Evolutionary conservation across 352 stramenopile genomes (phyloP), one percentile per base, ranked within the genome.

Genomic region (Phytopythium vexans): DNA sequence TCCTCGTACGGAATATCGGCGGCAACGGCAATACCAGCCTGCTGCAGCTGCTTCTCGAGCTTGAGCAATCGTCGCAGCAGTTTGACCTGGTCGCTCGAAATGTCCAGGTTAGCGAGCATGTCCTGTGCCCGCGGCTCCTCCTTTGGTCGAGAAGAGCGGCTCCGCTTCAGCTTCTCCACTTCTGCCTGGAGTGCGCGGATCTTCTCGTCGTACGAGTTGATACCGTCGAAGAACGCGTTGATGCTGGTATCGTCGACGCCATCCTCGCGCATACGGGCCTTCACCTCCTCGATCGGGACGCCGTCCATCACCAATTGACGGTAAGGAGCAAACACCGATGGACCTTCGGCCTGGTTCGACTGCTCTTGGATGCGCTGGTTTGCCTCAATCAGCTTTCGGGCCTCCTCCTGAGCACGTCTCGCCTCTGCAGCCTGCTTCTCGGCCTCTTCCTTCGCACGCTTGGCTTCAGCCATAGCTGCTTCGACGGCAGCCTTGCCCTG

Each of bases 1-100:
- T 96, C 84, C 62, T 96, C 88, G 60, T 97, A 97, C 35, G 90
- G 82, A 74, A 97, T 97, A 76, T 97, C 90, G 16, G 93, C 90
- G 32, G 88, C 88, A 43, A 97, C 82, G 49, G 80, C 82, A 60
- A 94, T 94, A 83, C 84, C 84, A 52, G 84, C 84, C 40, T 90
- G 70, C 41, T 89, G 74, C 52, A 94, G 52, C 56, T 92, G 84
- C 59, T 92, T 92, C 39, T 94, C 84, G 2, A 94, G 68, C 56
- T 92, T 92, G 11, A 92, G 55, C 54, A 94, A 44, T 56, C 84
- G 84, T 58, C 84, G 84, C 45, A 94, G 56, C 58, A 94, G 42
- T 53, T 85, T 77, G 7, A 88, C 81, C 62, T 94, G 84, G 45
- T 94, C 84, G 33, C 62, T 78, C 12, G 72, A 80, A 27, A 80